Evolutionary conservation across 2,329 filamentous ascomycete species (phyloP).

Genomic region (Cladobotryum protrusum): DNA sequence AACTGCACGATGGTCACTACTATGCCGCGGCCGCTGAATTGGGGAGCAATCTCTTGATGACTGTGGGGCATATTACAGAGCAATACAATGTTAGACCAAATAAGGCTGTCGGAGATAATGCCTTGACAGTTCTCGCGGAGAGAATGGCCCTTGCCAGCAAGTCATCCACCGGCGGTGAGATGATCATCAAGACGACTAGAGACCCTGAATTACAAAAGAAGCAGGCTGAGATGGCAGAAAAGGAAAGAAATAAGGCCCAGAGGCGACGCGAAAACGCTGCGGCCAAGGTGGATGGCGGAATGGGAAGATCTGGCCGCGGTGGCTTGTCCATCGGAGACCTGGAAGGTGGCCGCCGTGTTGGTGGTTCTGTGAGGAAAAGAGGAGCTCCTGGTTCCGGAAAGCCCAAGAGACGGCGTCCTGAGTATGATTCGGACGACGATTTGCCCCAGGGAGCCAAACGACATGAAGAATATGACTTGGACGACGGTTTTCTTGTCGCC

Average conservation of each 20-base stretch:
- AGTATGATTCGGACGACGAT: conserved; percentile 75
- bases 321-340: conserved; percentile 64
- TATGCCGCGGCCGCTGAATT: conserved; percentile 69
- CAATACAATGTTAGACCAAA: conserved; percentile 64
- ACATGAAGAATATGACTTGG: conserved; percentile 71
- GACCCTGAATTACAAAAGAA: conserved; percentile 72
- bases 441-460: conserved; percentile 54
- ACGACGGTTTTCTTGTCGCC: conserved; percentile 70
- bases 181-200: conserved; percentile 63
- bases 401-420: conserved; percentile 49
- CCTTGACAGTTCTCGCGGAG: conserved; percentile 61
- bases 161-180: conserved; percentile 49
- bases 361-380: conserved; percentile 46
- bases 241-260: conserved; percentile 62
- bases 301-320: conserved; percentile 42
- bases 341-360: conserved; percentile 52
- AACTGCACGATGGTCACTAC: conserved; percentile 65
- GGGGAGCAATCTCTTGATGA: conserved; percentile 60
- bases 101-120: conserved; percentile 62
- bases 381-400: conserved; percentile 43
- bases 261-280: conserved; percentile 62
- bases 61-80: conserved; percentile 70
- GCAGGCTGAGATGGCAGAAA: conserved; percentile 67
- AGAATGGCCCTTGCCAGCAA: conserved; percentile 60
- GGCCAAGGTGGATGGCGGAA: conserved; percentile 56